Evolutionary conservation across 176 grass and related monocot genomes (phyloP).

Genomic region (Oryza glumipatula): DNA sequence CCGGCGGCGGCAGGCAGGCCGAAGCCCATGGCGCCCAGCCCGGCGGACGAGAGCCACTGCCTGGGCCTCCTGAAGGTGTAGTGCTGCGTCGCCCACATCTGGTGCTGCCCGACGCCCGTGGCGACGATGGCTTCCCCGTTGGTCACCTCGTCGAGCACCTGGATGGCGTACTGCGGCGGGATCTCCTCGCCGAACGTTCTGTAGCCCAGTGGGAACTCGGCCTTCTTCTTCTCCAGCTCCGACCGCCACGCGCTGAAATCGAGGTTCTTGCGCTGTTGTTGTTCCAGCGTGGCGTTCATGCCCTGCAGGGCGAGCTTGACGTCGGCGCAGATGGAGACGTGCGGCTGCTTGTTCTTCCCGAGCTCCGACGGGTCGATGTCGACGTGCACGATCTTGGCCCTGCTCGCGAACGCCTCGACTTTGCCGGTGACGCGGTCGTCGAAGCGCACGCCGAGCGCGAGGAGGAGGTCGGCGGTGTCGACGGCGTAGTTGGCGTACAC

Average conservation of each 20-base stretch:
- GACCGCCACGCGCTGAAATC: constrained; percentile 62
- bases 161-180: constrained; percentile 75
- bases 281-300: constrained; percentile 61
- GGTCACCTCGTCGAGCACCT: constrained; percentile 72
- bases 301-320: constrained; percentile 74
- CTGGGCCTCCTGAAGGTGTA: constrained; percentile 70
- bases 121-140: constrained; percentile 77
- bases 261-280: constrained; percentile 47
- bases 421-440: constrained; percentile 93
- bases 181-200: constrained; percentile 72
- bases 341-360: constrained; percentile 97
- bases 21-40: constrained; percentile 92
- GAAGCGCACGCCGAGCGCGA: constrained; percentile 92
- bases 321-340: constrained; percentile 85
- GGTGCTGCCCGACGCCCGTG: constrained; percentile 90
- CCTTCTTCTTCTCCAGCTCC: constrained; percentile 85
- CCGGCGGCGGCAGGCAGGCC: constrained; percentile 86
- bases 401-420: constrained; percentile 90
- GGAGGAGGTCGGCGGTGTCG: constrained; percentile 84
- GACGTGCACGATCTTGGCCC: constrained; percentile 95
- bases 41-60: constrained; percentile 68
- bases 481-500: constrained; percentile 85
- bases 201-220: constrained; percentile 61
- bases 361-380: constrained; percentile 97
- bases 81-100: constrained; percentile 96